Evolutionary conservation across 495 filamentous ascomycete species (phyloP), one percentile per base, ranked within the genome.

Genomic region (Rhypophila decipiens): DNA sequence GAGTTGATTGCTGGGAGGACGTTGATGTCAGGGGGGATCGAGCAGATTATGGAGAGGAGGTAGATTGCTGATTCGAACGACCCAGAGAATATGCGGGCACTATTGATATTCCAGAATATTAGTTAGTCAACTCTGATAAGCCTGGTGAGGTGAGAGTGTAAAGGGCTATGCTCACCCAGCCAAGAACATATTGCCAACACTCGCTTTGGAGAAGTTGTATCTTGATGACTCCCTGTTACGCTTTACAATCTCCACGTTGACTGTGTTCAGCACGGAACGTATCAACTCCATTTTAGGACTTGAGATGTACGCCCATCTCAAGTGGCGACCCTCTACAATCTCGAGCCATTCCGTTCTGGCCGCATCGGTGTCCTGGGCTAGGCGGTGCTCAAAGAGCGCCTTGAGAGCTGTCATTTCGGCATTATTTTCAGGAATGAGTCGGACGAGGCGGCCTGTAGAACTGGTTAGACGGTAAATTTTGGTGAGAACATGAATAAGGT

Each of bases 191-290:
- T 97, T 97, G 17, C 91, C 91, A n/a, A 95, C 84, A 43, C 85
- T 88, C 8, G 91, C 93, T 22, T 80, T 80, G 21, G 85, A 79
- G 59, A 96, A 97, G 64, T 93, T 87, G 63, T 95, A 97, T 18
- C 82, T 83, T 21, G 81, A 85, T 17, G 73, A 77, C 4, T 87
- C 86, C 9, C 93, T 74, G 23, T 84, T 76, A 8, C 89, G 76
- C 69, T 96, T 96, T 43, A 95, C 76, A 46, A 96, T 90, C 66
- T 97, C 91, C 38, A 95, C 66, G 56, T 96, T 94, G 19, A 96
- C 66, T 35, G 83, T 74, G 58, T 93, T 91, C 56, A 97, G 81
- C 56, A 96, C 86, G 22, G 85, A 88, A 24, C 91, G 84, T 59
- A 96, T 91, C 39, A 97, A 80, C 63, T 96, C 90, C 47, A 86